Base-by-base conservation (phyloP, 768 basidiomycete genomes). In the Kwoniella sp. region DNA sequence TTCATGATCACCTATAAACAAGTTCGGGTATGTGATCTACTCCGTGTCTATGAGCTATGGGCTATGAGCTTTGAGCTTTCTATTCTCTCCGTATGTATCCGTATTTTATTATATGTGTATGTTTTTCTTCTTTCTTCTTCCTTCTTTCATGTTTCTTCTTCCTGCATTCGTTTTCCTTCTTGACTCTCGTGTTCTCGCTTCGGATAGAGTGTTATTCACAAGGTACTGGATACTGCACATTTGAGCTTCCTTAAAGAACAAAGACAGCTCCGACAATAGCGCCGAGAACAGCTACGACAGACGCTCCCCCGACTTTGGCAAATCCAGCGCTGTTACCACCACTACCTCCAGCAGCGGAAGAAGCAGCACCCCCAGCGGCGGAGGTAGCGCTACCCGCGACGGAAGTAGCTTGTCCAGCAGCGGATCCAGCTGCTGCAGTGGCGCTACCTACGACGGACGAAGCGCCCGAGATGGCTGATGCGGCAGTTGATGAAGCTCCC, bases 301-400 rank as follows among this genome's bases (percentile, higher is more conserved):
- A 55, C n/a, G 60, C 56, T 21, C 21, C 15, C n/a, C 50, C 13
- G 24, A 49, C 40, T 6, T 27, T 59, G 2, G 21, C 25, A 37
- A 60, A 60, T 1, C 37, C 36, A 26, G 60, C 63, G 13, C 50
- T 55, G 22, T 60, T 63, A 17, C 50, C 60, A 24, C 54, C 50
- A n/a, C 55, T 52, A 24, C 54, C 50, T 12, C 55, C 55, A n/a
- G 59, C 68, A 5, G 60, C 64, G 6, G 60, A 64, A 27, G 51
- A 54, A n/a, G 55, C 64, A 27, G 57, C 64, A 6, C 60, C 50
- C 27, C 50, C 58, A 25, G 64, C 64, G 22, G 50, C 51, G 9
- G 57, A 29, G 6, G 52, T 57, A 9, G 46, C 66, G 0, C 50
- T 53, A 22, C 56, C 60, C 3, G 54, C 22, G 22, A 24, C 60